phyloP scores from a whole-genome alignment of 1,284 basidiomycete genomes.

The Singerocomus inundabilis region DNA sequence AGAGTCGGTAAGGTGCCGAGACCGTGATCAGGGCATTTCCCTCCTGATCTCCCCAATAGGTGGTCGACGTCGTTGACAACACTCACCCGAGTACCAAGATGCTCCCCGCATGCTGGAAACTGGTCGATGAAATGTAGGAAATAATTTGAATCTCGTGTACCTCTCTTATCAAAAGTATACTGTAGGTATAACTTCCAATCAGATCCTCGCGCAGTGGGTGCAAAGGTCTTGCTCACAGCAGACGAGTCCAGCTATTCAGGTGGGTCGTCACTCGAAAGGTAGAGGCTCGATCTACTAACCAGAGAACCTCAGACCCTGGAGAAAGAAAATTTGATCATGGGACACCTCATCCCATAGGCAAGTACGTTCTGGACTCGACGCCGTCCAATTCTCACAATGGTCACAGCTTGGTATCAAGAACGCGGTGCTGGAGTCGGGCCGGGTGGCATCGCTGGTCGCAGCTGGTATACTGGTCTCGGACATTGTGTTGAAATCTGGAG shows the following conservation, averaged over 20 bases:
- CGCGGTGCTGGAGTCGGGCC: constrained; percentile 32
- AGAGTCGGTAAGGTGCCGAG: constrained; percentile 40
- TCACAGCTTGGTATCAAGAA: constrained; percentile 43
- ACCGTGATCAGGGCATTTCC: not conserved
- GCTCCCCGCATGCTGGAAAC: constrained; percentile 54
- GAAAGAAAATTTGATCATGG: constrained; percentile 49
- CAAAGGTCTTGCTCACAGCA: constrained; percentile 53
- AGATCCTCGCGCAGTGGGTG: constrained; percentile 58
- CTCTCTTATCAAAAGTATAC: not conserved
- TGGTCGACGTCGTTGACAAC: constrained; percentile 49
- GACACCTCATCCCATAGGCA: constrained; percentile 57
- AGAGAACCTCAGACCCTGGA: constrained; percentile 43
- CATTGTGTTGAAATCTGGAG: constrained; percentile 60
- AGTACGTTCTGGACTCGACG: constrained; percentile 42
- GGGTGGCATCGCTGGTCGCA: constrained; percentile 49
- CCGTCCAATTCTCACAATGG: not conserved
- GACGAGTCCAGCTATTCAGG: constrained; percentile 34
- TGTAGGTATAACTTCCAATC: constrained; percentile 64
- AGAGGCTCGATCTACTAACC: not conserved
- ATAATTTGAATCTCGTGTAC: not conserved
- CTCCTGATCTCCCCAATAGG: constrained; percentile 35
- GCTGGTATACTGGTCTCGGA: constrained; percentile 69
- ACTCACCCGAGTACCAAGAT: constrained; percentile 57
- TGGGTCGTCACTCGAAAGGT: constrained; percentile 1
- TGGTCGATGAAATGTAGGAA: constrained; percentile 48